Base-by-base conservation (phyloP, 768 basidiomycete genomes). In the Vararia minispora region DNA sequence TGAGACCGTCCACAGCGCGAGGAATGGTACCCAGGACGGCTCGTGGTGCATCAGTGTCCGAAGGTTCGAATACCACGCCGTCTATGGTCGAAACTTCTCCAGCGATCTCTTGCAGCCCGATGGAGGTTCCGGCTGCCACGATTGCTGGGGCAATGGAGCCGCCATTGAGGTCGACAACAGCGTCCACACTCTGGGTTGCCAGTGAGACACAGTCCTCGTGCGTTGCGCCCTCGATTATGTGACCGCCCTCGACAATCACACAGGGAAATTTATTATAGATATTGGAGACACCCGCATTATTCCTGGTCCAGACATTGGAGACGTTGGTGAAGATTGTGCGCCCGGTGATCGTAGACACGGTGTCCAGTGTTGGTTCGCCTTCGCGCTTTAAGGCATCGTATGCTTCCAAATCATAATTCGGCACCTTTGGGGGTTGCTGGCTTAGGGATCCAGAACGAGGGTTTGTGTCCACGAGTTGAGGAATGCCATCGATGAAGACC, bases 401-500 rank as follows among this genome's bases (percentile, higher is more conserved):
- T 1, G 74, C 69, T 54, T 87, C 86, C 21, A 64, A 55, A 24
- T 76, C 71, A 52, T 70, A 88, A 42, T 71, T 61, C 0, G 82
- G 82, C 3, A 59, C 55, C 5, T 48, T 39, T 1, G 83, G 79
- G 0, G 66, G 58, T 11, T 57, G 35, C 46, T 86, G 82, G 34
- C 45, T 41, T 3, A 45, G 22, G 6, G 44, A 35, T n/a, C 71
- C 63, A 1, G 53, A 48, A 0, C 48, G 42, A 0, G 72, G 67
- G 52, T 84, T 84, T 5, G 44, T 37, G 2, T 61, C 36, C 1
- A 55, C 43, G 66, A 61, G 52, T 54, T 91, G 89, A 0, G 75
- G 54, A 40, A 90, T 80, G 9, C 88, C 88, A 47, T 92, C 89
- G 39, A 90, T 78, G 56, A 71, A 87, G 0, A 48, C 75, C 40